Evolutionary conservation across 208 protist genomes (phyloP), one percentile per base, ranked within the genome.

Genomic region (Trypanosoma caninum): DNA sequence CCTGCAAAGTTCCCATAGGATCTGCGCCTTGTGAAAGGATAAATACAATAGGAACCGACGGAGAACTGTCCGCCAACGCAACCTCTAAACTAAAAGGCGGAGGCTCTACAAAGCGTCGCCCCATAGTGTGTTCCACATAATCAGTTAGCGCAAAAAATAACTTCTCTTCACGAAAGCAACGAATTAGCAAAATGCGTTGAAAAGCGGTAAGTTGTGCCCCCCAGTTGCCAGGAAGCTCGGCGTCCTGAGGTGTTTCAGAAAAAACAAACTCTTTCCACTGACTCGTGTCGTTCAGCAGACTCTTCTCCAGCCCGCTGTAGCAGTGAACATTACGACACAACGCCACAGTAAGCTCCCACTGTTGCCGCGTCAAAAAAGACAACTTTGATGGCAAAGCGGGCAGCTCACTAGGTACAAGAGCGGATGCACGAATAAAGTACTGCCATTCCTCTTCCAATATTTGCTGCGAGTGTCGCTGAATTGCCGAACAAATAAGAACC

Each of bases 1-100:
- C 79, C 55, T 97, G 72, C 38, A 99, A 71, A 34, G 84, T 77
- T 10, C 84, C 81, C 73, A 97, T 97, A 40, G 97, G 97, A 74
- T 99, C 97, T 8, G 95, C 96, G 23, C 98, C 97, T 46, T 95
- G 87, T 11, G 97, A 99, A 8, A 99, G 93, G 13, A 99, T 89
- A 74, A 99, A 99, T 28, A 99, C 92, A 45, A 99, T 89, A 13
- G 97, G 97, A 40, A 92, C 91, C 53, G 82, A 58, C 50, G 83
- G 62, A 20, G 71, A 75, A 67, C 83, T 97, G 76, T 98, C 96
- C 31, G 61, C 63, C 44, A 97, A 84, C 14, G 93, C 88, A 27
- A 78, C 70, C 28, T 70, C 74, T 6, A 99, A 77, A 75, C 97
- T 87, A 53, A 98, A 97, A 18, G 90, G 87, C 31, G 96, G 95